phyloP scores from a whole-genome alignment of 768 basidiomycete species.

The Rickenella mellea region DNA sequence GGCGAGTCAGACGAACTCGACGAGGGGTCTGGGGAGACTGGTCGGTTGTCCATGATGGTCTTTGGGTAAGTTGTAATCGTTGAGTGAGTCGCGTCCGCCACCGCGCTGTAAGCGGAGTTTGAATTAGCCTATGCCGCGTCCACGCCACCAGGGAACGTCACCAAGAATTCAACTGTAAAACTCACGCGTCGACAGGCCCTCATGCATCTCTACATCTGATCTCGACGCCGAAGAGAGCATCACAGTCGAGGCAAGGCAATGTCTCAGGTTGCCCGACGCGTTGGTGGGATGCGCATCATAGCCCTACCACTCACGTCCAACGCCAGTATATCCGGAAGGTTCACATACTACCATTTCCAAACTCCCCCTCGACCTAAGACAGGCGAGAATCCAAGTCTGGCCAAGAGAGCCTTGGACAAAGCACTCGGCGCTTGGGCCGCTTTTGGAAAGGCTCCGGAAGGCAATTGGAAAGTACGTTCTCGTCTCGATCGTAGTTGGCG shows the following conservation, averaged over 20 bases:
- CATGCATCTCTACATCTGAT: no score
- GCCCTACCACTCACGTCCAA: slow-evolving; percentile 10
- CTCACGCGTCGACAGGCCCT: no score
- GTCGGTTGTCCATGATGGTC: slow-evolving; percentile 24
- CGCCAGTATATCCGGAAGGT: slow-evolving; percentile 7
- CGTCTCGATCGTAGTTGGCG: background rate
- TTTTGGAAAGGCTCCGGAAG: slow-evolving; percentile 56
- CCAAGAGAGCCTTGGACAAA: slow-evolving; percentile 42
- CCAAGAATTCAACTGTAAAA: no score
- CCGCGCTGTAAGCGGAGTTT: no score
- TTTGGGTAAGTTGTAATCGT: background rate
- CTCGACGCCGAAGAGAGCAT: no score
- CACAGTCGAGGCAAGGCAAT: no score
- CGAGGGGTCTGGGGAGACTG: slow-evolving; percentile 23
- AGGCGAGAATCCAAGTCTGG: slow-evolving; percentile 28
- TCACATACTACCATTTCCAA: slow-evolving; percentile 33
- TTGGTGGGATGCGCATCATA: slow-evolving; percentile 12
- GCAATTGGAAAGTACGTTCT: slow-evolving; percentile 61
- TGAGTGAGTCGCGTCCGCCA: no score
- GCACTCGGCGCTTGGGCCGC: slow-evolving; percentile 50
- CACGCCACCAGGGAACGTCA: no score
- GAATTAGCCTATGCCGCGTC: no score
- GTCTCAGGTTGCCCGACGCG: no score
- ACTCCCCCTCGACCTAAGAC: slow-evolving; percentile 16
- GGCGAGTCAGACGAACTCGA: slow-evolving; percentile 29